Conservation (phyloP, 2,329 filamentous ascomycete genomes). For the Herpotrichia juniperi region DNA sequence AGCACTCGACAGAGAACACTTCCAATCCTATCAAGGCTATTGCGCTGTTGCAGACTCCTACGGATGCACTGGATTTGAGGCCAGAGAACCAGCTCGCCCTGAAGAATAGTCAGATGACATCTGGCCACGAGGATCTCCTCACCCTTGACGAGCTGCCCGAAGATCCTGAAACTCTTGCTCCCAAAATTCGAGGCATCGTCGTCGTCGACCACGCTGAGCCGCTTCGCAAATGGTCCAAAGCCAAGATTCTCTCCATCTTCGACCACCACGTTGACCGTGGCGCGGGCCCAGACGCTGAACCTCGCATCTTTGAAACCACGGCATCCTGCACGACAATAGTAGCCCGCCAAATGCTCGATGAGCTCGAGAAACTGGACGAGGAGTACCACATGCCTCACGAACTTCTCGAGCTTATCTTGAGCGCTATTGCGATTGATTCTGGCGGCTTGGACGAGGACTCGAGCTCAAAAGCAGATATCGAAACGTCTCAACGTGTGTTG, state of each 20-base stretch:
- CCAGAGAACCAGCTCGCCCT: slow-evolving; percentile 56
- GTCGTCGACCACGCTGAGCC: slow-evolving; percentile 54
- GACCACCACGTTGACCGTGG: slow-evolving; percentile 55
- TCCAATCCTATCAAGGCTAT: slow-evolving; percentile 53
- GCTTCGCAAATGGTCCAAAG: slow-evolving; percentile 51
- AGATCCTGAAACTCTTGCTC: slow-evolving; percentile 51
- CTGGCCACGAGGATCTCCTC: slow-evolving; percentile 53
- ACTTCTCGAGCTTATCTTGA: slow-evolving; percentile 55
- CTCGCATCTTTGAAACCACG: slow-evolving; percentile 52
- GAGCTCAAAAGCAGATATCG: slow-evolving; percentile 48
- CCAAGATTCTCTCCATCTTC: slow-evolving; percentile 54
- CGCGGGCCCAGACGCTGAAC: slow-evolving; percentile 48
- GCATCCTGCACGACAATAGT: slow-evolving; percentile 56
- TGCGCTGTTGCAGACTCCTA: slow-evolving; percentile 54
- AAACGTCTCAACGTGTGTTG: slow-evolving; percentile 48
- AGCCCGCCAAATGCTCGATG: slow-evolving; percentile 54
- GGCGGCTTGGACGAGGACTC: slow-evolving; percentile 44
- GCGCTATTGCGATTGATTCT: slow-evolving; percentile 56
- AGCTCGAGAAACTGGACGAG: slow-evolving; percentile 49
- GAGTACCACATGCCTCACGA: slow-evolving; percentile 58
- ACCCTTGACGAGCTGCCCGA: slow-evolving; percentile 57
- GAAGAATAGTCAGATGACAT: slow-evolving; percentile 53
- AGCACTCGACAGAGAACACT: slow-evolving; percentile 51
- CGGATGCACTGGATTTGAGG: slow-evolving; percentile 54
- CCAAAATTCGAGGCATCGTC: slow-evolving; percentile 53